Percentiles rank a stretch among this genome's conserved stretches.
These are phyloP conservation scores for Boletus tomentosulus DNA, from an alignment of 768 basidiomycete species.

Conservation along the genomic window DNA sequence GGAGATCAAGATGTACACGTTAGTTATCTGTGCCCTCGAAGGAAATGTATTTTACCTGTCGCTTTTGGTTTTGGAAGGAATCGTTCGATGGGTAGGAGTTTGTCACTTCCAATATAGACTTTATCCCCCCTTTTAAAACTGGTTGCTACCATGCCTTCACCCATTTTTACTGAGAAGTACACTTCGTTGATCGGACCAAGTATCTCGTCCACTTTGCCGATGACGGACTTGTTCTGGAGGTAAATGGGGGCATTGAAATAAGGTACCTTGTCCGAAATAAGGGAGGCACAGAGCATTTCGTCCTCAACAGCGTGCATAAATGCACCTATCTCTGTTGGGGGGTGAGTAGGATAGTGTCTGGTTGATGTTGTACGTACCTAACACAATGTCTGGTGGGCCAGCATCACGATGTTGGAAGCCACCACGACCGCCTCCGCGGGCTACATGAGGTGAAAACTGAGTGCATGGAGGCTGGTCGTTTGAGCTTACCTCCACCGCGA, in stretches of 20 bases:
- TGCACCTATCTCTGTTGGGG: slow-evolving; percentile 75
- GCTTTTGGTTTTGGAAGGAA: slow-evolving; percentile 96
- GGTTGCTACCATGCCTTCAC: slow-evolving; percentile 89
- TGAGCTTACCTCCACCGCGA: slow-evolving; percentile 46
- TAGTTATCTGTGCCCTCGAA: slow-evolving; percentile 4
- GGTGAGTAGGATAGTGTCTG: slow-evolving; percentile 1
- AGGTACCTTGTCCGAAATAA: slow-evolving; percentile 86
- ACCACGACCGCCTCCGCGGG: slow-evolving; percentile 63
- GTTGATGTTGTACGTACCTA: slow-evolving; percentile 42
- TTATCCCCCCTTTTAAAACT: slow-evolving; percentile 98
- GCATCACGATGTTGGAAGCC: slow-evolving; percentile 67
- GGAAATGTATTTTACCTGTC: slow-evolving; percentile 48
- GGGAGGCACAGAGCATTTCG: slow-evolving; percentile 93
- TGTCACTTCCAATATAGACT: slow-evolving; percentile 96
- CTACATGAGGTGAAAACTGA: slow-evolving; percentile 25
- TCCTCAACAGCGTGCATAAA: slow-evolving; percentile 96
- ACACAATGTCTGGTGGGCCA: slow-evolving; percentile 76
- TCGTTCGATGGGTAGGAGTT: slow-evolving; percentile 91
- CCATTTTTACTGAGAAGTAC: slow-evolving; percentile 97
- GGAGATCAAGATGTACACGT: slow-evolving; percentile 10
- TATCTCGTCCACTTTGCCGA: slow-evolving; percentile 98
- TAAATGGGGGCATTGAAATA: slow-evolving; percentile 99
- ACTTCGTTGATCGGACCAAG: slow-evolving; percentile 99
- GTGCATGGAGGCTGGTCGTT: not conserved
- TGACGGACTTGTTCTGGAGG: slow-evolving; percentile 90